Conservation (phyloP, 805 yeast genomes). For the Lachancea dasiensis region DNA sequence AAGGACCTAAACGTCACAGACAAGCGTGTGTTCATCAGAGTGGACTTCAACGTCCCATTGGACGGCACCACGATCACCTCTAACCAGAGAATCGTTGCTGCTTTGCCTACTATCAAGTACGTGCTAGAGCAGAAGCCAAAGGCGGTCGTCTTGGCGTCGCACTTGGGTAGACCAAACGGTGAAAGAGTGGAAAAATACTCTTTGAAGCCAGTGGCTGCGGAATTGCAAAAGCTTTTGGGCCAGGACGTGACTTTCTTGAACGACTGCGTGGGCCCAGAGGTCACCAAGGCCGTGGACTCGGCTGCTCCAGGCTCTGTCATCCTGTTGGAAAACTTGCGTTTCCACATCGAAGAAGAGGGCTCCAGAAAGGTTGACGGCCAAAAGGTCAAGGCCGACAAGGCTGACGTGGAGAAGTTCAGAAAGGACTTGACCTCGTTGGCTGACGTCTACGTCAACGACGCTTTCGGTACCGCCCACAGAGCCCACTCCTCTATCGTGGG, state of each 20-base stretch:
- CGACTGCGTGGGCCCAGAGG: conserved; percentile 92
- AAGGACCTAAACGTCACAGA: conserved; percentile 79
- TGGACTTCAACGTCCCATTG: conserved; percentile 91
- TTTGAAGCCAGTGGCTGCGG: conserved; percentile 87
- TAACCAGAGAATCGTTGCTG: conserved; percentile 99
- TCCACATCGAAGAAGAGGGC: conserved; percentile 97
- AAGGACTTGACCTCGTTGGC: conserved; percentile 83
- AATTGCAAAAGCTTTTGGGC: conserved; percentile 72
- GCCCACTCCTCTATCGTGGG: conserved; percentile 99
- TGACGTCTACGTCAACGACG: conserved; percentile 96
- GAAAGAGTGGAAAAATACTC: conserved; percentile 81
- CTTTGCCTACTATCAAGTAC: conserved; percentile 95
- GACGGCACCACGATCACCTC: conserved; percentile 97
- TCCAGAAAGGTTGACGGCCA: conserved; percentile 86
- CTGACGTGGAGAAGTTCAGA: conserved; percentile 83
- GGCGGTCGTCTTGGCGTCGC: conserved; percentile 90
- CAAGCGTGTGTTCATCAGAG: conserved; percentile 98
- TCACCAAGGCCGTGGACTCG: conserved; percentile 67
- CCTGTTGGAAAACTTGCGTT: conserved; percentile 94
- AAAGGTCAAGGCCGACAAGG: conserved; percentile 88
- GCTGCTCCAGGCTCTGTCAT: conserved; percentile 78
- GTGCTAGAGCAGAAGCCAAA: conserved; percentile 89
- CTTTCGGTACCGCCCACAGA: conserved; percentile 99
- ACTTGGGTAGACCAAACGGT: conserved; percentile 99
- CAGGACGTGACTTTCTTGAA: conserved; percentile 71